A percentile compares a stretch with the other conserved stretches of the same genome.
phyloP scores from a whole-genome alignment of 345 rosid species.

The Corchorus olitorius region DNA sequence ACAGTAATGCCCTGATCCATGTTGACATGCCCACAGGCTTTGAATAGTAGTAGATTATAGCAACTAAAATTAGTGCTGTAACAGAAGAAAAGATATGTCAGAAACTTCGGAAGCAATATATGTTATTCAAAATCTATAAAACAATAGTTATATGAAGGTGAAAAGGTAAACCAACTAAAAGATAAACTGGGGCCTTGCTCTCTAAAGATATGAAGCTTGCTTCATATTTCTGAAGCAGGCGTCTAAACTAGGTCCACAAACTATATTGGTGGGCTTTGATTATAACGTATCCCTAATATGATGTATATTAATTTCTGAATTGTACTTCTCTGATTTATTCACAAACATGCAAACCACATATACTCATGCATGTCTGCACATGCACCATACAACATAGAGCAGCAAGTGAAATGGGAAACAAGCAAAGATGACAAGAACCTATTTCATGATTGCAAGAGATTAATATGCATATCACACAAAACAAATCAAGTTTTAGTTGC shows the following conservation, averaged over 20 bases:
- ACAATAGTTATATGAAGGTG: neutral
- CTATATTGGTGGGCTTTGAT: neutral
- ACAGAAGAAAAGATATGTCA: constrained; percentile 25
- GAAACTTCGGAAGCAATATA: constrained; percentile 17
- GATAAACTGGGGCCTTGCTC: neutral
- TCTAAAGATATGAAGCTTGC: neutral
- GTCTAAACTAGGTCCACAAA: neutral
- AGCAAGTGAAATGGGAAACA: neutral
- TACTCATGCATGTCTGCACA: neutral
- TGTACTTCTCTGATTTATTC: constrained; percentile 6
- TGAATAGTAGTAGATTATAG: constrained; percentile 66
- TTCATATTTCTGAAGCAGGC: neutral
- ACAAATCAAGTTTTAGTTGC: neutral
- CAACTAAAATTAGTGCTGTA: constrained; percentile 74
- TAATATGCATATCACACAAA: neutral
- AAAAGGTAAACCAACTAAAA: neutral
- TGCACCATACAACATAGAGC: neutral
- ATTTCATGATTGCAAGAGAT: neutral
- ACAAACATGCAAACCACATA: neutral
- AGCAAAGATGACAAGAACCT: neutral
- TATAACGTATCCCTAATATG: neutral
- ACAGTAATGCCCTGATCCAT: constrained; percentile 68
- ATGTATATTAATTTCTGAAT: neutral
- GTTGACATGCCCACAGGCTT: constrained; percentile 51
- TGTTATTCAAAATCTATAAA: neutral